A percentile compares a stretch with the other conserved stretches of the same genome.
These are phyloP conservation scores for Gaeumannomyces sp. DNA, from an alignment of 2,329 filamentous ascomycete genomes.

Conservation along the genomic window DNA sequence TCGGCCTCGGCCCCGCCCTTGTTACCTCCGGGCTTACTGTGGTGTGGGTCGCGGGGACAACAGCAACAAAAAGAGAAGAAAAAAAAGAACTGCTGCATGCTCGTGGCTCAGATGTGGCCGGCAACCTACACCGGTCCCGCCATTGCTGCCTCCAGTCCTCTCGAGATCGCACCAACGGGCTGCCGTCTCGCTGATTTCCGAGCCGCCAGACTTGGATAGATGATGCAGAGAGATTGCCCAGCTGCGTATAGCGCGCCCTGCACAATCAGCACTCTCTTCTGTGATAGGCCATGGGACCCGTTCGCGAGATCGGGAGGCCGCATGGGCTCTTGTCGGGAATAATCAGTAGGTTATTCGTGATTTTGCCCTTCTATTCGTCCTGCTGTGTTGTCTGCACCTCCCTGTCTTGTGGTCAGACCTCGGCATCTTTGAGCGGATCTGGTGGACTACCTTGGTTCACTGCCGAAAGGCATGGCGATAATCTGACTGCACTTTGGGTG, in stretches of 20 bases:
- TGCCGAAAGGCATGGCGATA: too few species aligned
- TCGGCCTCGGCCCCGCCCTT: background rate
- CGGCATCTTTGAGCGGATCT: background rate
- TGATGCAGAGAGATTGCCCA: background rate
- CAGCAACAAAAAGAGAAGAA: background rate
- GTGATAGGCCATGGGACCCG: background rate
- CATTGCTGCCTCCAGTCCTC: too few species aligned
- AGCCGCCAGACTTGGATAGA: background rate
- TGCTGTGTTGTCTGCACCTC: too few species aligned
- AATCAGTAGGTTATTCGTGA: background rate
- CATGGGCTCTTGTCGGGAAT: background rate
- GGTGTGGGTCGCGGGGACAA: background rate
- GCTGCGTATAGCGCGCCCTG: background rate
- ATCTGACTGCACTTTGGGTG: too few species aligned
- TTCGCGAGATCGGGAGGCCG: background rate
- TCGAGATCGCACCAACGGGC: too few species aligned
- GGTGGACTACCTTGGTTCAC: too few species aligned
- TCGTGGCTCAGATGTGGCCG: conserved; percentile 1
- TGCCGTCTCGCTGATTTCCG: too few species aligned
- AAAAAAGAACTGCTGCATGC: background rate
- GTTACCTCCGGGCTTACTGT: background rate
- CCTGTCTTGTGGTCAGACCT: background rate
- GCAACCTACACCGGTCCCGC: too few species aligned
- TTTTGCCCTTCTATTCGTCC: background rate
- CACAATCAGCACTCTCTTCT: background rate